A percentile compares a stretch with the other conserved stretches of the same genome.
Conservation (phyloP, 331 rosid species). For the Pyrus hybrid region DNA sequence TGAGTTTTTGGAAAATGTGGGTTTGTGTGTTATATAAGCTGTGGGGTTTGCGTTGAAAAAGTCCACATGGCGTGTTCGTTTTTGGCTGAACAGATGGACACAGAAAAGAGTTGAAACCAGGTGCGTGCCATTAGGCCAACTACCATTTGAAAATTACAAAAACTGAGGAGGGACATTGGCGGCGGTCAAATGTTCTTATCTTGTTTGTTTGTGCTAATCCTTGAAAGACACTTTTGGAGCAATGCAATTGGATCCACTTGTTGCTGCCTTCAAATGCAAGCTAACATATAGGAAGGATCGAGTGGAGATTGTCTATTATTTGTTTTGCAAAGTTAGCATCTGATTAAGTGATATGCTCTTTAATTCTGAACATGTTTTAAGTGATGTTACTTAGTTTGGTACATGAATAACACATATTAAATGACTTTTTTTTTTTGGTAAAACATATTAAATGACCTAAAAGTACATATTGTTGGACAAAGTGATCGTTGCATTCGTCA, state of each 20-base stretch:
- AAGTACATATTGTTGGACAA: too few species aligned
- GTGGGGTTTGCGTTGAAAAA: not conserved
- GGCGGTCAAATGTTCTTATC: constrained; percentile 40
- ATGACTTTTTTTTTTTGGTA: too few species aligned
- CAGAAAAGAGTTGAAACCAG: not conserved
- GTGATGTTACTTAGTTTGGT: too few species aligned
- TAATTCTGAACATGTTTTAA: too few species aligned
- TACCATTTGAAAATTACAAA: not conserved
- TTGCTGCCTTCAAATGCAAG: not conserved
- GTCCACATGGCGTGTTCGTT: not conserved
- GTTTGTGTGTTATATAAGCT: not conserved
- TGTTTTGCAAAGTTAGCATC: too few species aligned
- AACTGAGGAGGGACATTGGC: not conserved
- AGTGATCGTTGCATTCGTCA: too few species aligned
- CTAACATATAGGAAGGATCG: not conserved
- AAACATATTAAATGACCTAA: too few species aligned
- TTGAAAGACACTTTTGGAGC: not conserved
- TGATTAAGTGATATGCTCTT: too few species aligned
- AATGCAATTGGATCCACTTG: constrained; percentile 4
- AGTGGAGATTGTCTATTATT: too few species aligned
- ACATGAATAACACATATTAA: too few species aligned
- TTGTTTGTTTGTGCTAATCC: not conserved
- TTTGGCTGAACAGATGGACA: not conserved
- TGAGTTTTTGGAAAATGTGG: too few species aligned
- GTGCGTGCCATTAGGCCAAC: not conserved